Evolutionary conservation across 75 land plant species (phyloP).

Genomic region (Sequoiadendron giganteum): DNA sequence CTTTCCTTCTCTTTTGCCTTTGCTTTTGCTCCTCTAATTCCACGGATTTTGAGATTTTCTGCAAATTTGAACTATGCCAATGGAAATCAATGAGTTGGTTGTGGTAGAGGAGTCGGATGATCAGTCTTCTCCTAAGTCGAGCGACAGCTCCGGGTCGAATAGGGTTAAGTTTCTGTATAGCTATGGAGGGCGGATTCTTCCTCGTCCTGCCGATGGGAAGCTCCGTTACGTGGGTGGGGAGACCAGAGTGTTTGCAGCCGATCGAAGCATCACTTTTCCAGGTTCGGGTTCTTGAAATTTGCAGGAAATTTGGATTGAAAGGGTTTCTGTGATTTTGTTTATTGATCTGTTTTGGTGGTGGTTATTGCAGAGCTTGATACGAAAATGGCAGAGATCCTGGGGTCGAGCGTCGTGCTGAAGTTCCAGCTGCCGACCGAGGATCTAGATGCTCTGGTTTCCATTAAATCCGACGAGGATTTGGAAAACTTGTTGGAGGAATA

Average conservation of each 20-base stretch:
- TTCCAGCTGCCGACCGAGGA: conserved; percentile 73
- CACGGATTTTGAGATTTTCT: not conserved
- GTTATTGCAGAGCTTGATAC: conserved; percentile 35
- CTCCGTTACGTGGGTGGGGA: conserved; percentile 93
- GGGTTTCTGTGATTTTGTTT: not conserved
- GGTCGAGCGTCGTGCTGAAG: conserved; percentile 32
- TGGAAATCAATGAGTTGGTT: not conserved
- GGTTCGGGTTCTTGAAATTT: not conserved
- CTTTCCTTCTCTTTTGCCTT: not conserved
- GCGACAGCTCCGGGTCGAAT: conserved; percentile 10
- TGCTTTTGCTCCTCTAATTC: not conserved
- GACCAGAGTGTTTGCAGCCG: conserved; percentile 74
- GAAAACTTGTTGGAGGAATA: conserved; percentile 67
- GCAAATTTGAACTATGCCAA: not conserved
- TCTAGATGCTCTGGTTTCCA: conserved; percentile 63
- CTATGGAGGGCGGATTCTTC: conserved; percentile 81
- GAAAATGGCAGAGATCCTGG: conserved; percentile 46
- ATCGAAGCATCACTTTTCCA: conserved; percentile 31
- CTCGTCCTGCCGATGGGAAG: conserved; percentile 76
- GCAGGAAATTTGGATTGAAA: not conserved
- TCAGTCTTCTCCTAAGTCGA: conserved; percentile 6
- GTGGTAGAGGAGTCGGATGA: not conserved
- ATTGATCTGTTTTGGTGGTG: not conserved
- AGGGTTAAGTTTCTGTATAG: conserved; percentile 78
- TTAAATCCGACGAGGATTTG: conserved; percentile 67